Base-by-base conservation (phyloP, 2,329 filamentous ascomycete genomes). In the Alternaria brassicicola region DNA sequence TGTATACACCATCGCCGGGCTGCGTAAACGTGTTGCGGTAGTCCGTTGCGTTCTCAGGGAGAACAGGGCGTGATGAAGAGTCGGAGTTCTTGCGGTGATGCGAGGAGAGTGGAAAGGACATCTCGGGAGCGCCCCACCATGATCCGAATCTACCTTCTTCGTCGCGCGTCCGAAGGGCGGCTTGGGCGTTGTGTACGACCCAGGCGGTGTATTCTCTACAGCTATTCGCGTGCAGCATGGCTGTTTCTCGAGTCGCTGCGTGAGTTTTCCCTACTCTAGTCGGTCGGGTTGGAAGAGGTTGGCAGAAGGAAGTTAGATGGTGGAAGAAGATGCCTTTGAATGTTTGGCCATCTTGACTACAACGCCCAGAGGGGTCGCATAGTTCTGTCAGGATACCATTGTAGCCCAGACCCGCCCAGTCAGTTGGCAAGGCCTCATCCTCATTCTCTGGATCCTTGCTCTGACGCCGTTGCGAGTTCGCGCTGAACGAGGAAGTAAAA, bases 261-360 rank as follows among this genome's bases (percentile, higher is more conserved):
- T 75, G 72, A 4, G 84, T 81, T 50, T 83, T 78, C 3, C 79
- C 80, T 9, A 78, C 75, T 31, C 82, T 74, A 6, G 79, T 76
- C 1, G 84, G 76, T 9, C 80, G 71, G 0, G 62, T 50, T 2
- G 81, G 82, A 4, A 96, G 77, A 0, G 87, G 84, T 4, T 84
- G 83, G 76, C 94, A 97, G 74, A 97, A 97, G 1, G 86, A 79
- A 0, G 88, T 85, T 2, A 97, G 81, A 72, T 97, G 94, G 72
- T 96, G 91, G 78, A 97, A 96, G 81, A 93, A 97, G 55, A 97
- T 94, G 26, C 92, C 91, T 76, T 97, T 98, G 85, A 97, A 97
- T 0, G 91, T 93, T 69, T 97, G 93, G 0, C 84, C 85, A 67
- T 98, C 86, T 74, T 97, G 93, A 17, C 87, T 92, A 75, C 93